A percentile compares a stretch with the other conserved stretches of the same genome.
These are phyloP conservation scores for Solanum verrucosum DNA, from an alignment of 257 asterid genomes.

Conservation along the genomic window DNA sequence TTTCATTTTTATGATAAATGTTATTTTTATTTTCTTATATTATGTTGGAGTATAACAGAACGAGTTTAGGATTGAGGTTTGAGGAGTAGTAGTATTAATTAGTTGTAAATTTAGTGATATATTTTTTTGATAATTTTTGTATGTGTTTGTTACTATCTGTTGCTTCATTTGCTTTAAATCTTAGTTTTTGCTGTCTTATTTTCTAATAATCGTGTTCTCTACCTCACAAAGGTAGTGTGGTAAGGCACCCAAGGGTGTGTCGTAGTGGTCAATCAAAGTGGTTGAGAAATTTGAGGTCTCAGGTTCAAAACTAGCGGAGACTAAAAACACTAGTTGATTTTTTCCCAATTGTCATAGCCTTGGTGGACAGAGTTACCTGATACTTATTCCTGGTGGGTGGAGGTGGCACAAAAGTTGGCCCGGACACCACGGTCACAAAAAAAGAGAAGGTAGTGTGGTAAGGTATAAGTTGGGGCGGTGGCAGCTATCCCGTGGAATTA, in stretches of 20 bases:
- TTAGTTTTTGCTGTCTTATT: not conserved
- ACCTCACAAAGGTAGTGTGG: not conserved
- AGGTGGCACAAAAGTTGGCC: not conserved
- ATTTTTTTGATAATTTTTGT: not conserved
- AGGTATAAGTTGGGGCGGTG: not conserved
- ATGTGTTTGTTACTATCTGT: not conserved
- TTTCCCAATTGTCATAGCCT: not conserved
- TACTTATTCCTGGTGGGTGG: no score
- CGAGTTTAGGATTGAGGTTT: not conserved
- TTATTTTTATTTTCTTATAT: not conserved
- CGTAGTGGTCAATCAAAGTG: not conserved
- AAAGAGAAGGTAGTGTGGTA: not conserved
- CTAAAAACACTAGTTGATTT: not conserved
- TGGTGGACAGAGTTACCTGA: not conserved
- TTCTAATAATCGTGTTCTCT: not conserved
- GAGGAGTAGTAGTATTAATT: not conserved
- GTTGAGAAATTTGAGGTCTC: not conserved
- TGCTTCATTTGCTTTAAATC: not conserved
- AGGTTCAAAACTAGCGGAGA: not conserved
- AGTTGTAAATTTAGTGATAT: not conserved
- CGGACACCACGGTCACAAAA: not conserved
- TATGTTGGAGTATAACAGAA: not conserved
- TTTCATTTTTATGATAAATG: not conserved
- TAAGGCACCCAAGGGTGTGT: not conserved
- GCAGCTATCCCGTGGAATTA: not conserved